These are phyloP conservation scores for Allium fistulosum DNA, from an alignment of 106 monocot genomes.

Conservation along the genomic window DNA sequence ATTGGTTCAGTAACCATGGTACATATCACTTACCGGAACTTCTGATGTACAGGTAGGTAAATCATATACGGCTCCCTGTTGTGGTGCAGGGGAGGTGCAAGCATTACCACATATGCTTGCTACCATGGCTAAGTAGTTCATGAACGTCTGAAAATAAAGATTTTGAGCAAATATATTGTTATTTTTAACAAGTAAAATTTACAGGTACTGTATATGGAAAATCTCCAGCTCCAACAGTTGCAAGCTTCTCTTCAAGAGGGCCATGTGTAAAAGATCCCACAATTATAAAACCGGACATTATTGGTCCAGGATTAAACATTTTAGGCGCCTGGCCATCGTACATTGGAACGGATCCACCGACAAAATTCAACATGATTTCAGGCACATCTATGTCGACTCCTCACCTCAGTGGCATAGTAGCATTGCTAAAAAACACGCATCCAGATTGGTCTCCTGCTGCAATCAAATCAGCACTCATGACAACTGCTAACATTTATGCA, in stretches of 20 bases:
- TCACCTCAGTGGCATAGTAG: constrained; percentile 15
- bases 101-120: too few species aligned
- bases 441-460: constrained; percentile 13
- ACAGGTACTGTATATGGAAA: constrained; percentile 6
- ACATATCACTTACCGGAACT: too few species aligned
- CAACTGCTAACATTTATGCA: background rate
- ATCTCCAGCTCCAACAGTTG: constrained; percentile 12
- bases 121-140: too few species aligned
- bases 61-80: too few species aligned
- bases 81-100: too few species aligned
- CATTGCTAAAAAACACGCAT: constrained; percentile 4
- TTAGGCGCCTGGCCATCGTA: background rate
- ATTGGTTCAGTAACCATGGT: too few species aligned
- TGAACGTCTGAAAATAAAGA: too few species aligned
- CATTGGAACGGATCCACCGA: background rate
- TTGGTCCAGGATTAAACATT: constrained; percentile 29
- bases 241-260: constrained; percentile 27
- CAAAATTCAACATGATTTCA: constrained; percentile 10
- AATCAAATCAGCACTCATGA: constrained; percentile 16
- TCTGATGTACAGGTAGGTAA: too few species aligned
- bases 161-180: too few species aligned
- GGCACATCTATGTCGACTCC: constrained; percentile 24
- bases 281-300: constrained; percentile 46
- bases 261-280: constrained; percentile 2
- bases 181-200: too few species aligned